Percentiles rank a stretch among this genome's conserved stretches.
Conservation (phyloP, 495 filamentous ascomycete genomes). For the Podospora didyma region DNA sequence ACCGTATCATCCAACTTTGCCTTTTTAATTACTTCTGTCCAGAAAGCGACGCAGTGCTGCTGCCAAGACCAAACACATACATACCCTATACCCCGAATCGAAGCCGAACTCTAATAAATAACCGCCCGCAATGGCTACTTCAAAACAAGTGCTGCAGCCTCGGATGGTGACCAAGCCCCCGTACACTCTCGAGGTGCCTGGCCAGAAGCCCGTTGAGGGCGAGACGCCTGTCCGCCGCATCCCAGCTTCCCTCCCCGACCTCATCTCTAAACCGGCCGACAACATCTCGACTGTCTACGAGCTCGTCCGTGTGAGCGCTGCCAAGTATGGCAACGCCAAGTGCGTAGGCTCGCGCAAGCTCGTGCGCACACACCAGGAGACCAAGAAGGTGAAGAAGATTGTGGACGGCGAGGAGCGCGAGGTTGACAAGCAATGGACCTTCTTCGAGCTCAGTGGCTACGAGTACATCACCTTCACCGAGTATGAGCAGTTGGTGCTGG, state of each 20-base stretch:
- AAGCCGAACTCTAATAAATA: too few relatives aligned
- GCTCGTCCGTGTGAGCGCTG: conserved; percentile 71
- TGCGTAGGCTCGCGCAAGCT: conserved; percentile 76
- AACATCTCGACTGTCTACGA: conserved; percentile 84
- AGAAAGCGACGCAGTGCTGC: too few relatives aligned
- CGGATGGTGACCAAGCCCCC: conserved; percentile 59
- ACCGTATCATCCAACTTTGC: too few relatives aligned
- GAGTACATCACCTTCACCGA: conserved; percentile 83
- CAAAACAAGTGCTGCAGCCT: conserved; percentile 55
- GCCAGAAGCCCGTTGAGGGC: conserved; percentile 65
- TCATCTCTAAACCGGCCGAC: conserved; percentile 55
- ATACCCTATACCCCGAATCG: too few relatives aligned
- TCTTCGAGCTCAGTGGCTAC: conserved; percentile 89
- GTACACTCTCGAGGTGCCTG: conserved; percentile 77
- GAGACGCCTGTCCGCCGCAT: conserved; percentile 89
- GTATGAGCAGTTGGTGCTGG: conserved; percentile 71
- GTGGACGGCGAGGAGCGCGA: conserved; percentile 85
- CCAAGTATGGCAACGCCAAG: conserved; percentile 84
- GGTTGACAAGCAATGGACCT: conserved; percentile 94
- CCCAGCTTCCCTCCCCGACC: conserved; percentile 63
- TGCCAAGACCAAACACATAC: too few relatives aligned
- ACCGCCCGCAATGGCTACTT: neutral
- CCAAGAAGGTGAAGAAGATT: conserved; percentile 95
- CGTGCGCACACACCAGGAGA: conserved; percentile 82
- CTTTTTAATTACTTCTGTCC: too few relatives aligned